Conservation (phyloP, 139 green algal genomes). For the Ettlia oleoabundans region DNA sequence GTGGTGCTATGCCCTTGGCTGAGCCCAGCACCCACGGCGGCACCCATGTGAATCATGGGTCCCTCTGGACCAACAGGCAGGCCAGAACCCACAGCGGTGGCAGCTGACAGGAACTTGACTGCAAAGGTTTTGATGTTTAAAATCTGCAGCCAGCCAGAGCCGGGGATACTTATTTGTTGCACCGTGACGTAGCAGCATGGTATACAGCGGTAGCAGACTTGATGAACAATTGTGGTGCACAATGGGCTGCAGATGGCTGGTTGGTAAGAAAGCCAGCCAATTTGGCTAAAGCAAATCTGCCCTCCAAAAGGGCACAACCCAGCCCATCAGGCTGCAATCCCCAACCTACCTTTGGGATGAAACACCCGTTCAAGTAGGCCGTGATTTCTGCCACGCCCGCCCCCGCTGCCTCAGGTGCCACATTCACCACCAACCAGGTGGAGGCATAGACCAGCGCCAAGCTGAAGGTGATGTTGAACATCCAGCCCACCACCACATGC, state of each 20-base stretch:
- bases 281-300: no score
- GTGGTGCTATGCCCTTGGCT: slow-evolving; percentile 87
- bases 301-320: no score
- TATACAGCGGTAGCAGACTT: no score
- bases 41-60: slow-evolving; percentile 91
- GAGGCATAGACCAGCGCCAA: slow-evolving; percentile 69
- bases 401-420: slow-evolving; percentile 65
- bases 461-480: slow-evolving; percentile 81
- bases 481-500: slow-evolving; percentile 68
- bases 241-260: no score
- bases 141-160: slow-evolving; percentile 54
- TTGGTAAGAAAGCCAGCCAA: no score
- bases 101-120: slow-evolving; percentile 85
- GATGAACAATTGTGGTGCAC: no score
- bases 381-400: slow-evolving; percentile 77
- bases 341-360: slow-evolving; percentile 65
- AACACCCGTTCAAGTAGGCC: slow-evolving; percentile 90
- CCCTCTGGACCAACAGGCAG: slow-evolving; percentile 90
- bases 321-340: not conserved
- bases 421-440: slow-evolving; percentile 75
- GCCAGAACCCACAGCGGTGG: slow-evolving; percentile 73
- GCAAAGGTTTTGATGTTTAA: slow-evolving; percentile 86
- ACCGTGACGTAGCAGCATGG: no score
- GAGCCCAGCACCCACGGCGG: slow-evolving; percentile 70
- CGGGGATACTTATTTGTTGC: no score